A percentile compares a stretch with the other conserved stretches of the same genome.
Conservation (phyloP, 768 basidiomycete genomes). For the Fomitopsis serialis region DNA sequence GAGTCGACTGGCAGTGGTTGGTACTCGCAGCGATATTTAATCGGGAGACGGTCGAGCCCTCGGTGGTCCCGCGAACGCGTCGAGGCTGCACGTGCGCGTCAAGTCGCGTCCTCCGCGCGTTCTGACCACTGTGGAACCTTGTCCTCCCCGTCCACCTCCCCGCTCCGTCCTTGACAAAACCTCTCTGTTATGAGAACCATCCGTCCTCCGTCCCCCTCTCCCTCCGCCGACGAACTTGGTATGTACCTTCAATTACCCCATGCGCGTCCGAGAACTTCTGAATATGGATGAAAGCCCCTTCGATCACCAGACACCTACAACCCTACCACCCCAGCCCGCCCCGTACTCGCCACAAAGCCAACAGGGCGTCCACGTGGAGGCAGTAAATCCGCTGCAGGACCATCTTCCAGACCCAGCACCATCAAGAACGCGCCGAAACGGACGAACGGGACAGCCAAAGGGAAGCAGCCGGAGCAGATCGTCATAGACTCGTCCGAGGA, state of each 20-base stretch:
- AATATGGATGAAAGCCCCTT: slow-evolving; percentile 4
- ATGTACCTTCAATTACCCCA: background rate
- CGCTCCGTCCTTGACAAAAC: background rate
- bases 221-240: slow-evolving; percentile 22
- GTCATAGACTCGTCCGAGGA: slow-evolving; percentile 3
- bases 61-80: too few species aligned
- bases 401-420: slow-evolving; percentile 15
- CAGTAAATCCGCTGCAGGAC: slow-evolving; percentile 16
- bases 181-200: background rate
- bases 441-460: background rate
- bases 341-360: slow-evolving; percentile 14
- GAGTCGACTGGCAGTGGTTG: too few species aligned
- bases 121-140: background rate
- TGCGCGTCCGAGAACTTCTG: slow-evolving; percentile 6
- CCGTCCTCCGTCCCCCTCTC: slow-evolving; percentile 15
- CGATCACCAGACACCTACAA: slow-evolving; percentile 20
- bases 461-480: background rate
- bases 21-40: too few species aligned
- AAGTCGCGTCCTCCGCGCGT: background rate
- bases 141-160: background rate
- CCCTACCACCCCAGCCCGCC: slow-evolving; percentile 24
- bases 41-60: too few species aligned
- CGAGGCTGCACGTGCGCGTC: background rate
- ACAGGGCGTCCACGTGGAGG: slow-evolving; percentile 12
- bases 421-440: slow-evolving; percentile 11